Conservation (phyloP, 2,329 filamentous ascomycete genomes). For the Cladobotryum mycophilum region DNA sequence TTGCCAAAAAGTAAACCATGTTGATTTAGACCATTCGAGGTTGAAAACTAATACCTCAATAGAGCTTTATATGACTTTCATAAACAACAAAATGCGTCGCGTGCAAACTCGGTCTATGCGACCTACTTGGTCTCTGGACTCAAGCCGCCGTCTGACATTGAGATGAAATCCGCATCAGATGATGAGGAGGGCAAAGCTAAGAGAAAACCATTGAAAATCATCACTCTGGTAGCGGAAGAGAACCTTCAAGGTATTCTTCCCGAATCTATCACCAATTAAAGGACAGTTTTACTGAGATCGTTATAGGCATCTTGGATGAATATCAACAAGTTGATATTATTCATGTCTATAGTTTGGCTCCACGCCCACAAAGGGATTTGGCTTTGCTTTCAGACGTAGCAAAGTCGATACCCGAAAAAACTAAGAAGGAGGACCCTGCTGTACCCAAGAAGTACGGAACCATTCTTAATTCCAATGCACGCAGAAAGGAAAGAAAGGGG, state of each 20-base stretch:
- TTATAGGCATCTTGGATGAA: conserved; percentile 55
- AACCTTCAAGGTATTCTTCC: conserved; percentile 53
- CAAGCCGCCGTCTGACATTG: conserved; percentile 56
- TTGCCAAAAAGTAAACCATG: conserved; percentile 69
- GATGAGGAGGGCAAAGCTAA: conserved; percentile 37
- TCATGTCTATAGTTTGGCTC: conserved; percentile 80
- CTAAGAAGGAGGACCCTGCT: conserved; percentile 53
- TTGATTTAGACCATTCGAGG: neutral
- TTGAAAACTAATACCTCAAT: neutral
- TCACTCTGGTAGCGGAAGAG: conserved; percentile 67
- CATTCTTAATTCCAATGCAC: conserved; percentile 67
- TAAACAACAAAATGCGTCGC: conserved; percentile 72
- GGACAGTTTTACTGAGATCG: neutral
- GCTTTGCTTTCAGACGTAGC: conserved; percentile 65
- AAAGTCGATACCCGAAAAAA: conserved; percentile 52
- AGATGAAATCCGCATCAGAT: conserved; percentile 60
- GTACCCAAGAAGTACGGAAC: conserved; percentile 60
- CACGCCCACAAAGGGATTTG: conserved; percentile 61
- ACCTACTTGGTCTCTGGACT: conserved; percentile 83
- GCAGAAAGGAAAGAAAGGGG: conserved; percentile 39
- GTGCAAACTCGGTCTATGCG: conserved; percentile 71
- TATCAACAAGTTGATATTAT: conserved; percentile 72
- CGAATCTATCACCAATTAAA: neutral
- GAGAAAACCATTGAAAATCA: conserved; percentile 46
- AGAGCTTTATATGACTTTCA: conserved; percentile 93